Conservation (phyloP, 139 green algal genomes). For the Edaphochlamys debaryana region DNA sequence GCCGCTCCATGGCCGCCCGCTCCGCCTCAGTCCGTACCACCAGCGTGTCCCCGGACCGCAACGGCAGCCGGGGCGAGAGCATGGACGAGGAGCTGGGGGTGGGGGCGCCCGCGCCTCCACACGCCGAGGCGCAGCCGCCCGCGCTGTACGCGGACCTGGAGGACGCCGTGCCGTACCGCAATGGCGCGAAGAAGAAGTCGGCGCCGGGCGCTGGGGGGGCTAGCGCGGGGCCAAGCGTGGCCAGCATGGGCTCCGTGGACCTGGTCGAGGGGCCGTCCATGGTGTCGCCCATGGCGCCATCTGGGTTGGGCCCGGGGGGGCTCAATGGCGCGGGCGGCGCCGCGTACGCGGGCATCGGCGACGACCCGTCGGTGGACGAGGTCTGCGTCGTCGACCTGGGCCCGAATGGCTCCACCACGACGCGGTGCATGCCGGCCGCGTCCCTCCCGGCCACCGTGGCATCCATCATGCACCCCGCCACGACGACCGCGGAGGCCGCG, state of each 20-base stretch:
- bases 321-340: neutral
- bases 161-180: constrained; percentile 24
- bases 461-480: constrained; percentile 22
- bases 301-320: too few species aligned
- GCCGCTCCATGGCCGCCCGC: neutral
- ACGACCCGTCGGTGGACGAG: neutral
- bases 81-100: neutral
- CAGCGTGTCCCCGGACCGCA: neutral
- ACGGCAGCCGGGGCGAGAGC: constrained; percentile 9
- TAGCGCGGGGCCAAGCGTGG: neutral
- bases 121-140: neutral
- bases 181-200: neutral
- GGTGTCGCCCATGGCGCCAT: neutral
- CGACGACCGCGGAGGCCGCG: neutral
- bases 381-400: constrained; percentile 32
- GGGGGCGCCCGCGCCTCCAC: neutral
- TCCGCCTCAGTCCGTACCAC: constrained; percentile 12
- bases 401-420: constrained; percentile 6
- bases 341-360: neutral
- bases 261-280: neutral
- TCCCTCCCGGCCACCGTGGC: constrained; percentile 12
- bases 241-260: too few species aligned
- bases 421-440: constrained; percentile 25
- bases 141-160: constrained; percentile 26
- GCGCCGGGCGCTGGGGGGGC: too few species aligned